Percentiles rank a stretch among this genome's conserved stretches.
Evolutionary conservation across 2,329 filamentous ascomycete genomes (phyloP).

Genomic region (Ceratocystiopsis brevicomis): DNA sequence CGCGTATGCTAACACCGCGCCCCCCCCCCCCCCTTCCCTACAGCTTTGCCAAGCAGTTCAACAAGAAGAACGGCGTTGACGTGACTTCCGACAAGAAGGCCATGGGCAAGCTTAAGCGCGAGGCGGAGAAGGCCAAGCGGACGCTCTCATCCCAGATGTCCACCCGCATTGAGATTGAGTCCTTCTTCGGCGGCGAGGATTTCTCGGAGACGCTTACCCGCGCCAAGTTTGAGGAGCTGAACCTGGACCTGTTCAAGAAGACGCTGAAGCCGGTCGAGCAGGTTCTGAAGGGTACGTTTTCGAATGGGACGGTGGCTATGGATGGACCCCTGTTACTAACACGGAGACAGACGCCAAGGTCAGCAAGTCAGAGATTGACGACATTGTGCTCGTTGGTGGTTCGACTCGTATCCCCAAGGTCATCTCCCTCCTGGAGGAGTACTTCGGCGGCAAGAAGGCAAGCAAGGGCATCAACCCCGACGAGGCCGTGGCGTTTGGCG

Average conservation of each 20-base stretch:
- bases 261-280: slow-evolving; percentile 97
- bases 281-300: slow-evolving; percentile 50
- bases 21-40: too few species aligned
- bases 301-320: too few species aligned
- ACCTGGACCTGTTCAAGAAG: slow-evolving; percentile 98
- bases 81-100: slow-evolving; percentile 89
- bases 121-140: slow-evolving; percentile 98
- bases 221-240: slow-evolving; percentile 98
- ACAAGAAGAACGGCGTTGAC: slow-evolving; percentile 92
- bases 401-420: slow-evolving; percentile 99
- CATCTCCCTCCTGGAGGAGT: slow-evolving; percentile 84
- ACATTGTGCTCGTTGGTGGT: slow-evolving; percentile 95
- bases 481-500: slow-evolving; percentile 95
- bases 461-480: slow-evolving; percentile 99
- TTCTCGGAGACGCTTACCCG: slow-evolving; percentile 97
- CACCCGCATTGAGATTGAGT: slow-evolving; percentile 88
- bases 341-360: slow-evolving; percentile 57
- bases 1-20: slow-evolving; percentile 34
- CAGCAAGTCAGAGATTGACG: slow-evolving; percentile 85
- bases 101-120: slow-evolving; percentile 98
- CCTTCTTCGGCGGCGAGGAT: slow-evolving; percentile 90
- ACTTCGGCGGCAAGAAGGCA: slow-evolving; percentile 86
- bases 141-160: slow-evolving; percentile 89
- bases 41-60: slow-evolving; percentile 81
- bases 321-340: too few species aligned